These are phyloP conservation scores for Glycine tomentella DNA, from an alignment of 306 rosid genomes.

Conservation along the genomic window DNA sequence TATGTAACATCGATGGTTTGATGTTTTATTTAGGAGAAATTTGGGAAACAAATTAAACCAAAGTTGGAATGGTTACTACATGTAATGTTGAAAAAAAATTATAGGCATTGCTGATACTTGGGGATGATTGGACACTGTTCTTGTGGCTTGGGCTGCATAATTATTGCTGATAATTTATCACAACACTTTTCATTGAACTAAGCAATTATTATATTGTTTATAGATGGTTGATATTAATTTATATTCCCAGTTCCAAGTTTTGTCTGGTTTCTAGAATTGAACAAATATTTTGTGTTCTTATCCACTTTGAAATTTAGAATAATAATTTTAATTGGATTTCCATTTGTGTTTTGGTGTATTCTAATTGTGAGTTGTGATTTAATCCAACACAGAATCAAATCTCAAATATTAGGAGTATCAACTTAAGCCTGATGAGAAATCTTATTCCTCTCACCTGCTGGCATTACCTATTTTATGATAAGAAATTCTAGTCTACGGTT, in stretches of 20 bases:
- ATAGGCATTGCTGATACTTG: neutral
- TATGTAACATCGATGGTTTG: neutral
- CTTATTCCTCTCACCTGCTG: neutral
- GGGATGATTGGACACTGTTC: constrained; percentile 11
- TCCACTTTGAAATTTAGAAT: neutral
- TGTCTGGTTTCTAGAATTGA: too few species aligned
- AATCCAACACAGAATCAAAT: neutral
- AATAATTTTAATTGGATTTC: neutral
- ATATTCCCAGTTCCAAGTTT: neutral
- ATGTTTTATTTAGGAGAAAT: neutral
- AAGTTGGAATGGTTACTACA: neutral
- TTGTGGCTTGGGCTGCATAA: neutral
- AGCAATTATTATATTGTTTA: too few species aligned
- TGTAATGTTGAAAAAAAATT: neutral
- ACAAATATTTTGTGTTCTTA: neutral
- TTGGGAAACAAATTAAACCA: neutral
- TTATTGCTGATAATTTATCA: neutral
- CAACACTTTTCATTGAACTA: too few species aligned
- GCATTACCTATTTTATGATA: neutral
- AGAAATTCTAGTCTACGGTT: neutral
- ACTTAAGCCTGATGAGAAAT: neutral
- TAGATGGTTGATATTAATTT: constrained; percentile 10
- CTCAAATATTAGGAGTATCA: constrained; percentile 3
- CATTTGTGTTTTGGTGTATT: constrained; percentile 4
- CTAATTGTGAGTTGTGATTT: constrained; percentile 9